phyloP scores from a whole-genome alignment of 208 protist genomes.

The Vickermania spadyakhi region DNA sequence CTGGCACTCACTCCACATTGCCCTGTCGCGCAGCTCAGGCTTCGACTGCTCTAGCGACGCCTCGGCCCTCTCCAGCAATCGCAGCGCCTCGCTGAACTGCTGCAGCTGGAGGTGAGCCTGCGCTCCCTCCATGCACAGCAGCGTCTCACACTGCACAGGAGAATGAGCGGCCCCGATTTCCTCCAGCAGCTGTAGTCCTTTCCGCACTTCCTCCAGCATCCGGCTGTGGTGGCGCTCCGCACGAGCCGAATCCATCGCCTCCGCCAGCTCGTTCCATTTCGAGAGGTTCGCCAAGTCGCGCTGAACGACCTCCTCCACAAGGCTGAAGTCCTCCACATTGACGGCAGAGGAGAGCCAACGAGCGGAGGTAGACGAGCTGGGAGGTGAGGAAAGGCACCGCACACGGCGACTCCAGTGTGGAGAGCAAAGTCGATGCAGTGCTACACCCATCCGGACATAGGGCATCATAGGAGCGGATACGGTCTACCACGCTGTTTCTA shows the following conservation, averaged over 20 bases:
- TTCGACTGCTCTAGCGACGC: constrained; percentile 33
- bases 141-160: constrained; percentile 77
- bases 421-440: no score
- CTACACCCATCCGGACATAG: no score
- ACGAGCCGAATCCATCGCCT: constrained; percentile 35
- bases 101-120: constrained; percentile 75
- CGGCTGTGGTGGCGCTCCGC: constrained; percentile 18
- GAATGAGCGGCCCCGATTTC: constrained; percentile 59
- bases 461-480: no score
- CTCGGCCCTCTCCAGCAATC: constrained; percentile 30
- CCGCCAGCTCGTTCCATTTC: constrained; percentile 67
- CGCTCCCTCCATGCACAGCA: constrained; percentile 74
- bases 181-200: constrained; percentile 50
- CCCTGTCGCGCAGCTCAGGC: constrained; percentile 45
- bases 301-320: constrained; percentile 77
- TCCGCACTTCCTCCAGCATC: constrained; percentile 35
- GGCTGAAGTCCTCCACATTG: constrained; percentile 77
- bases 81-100: constrained; percentile 43
- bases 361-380: not conserved
- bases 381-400: not conserved
- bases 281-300: constrained; percentile 55
- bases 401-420: not conserved
- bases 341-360: constrained; percentile 27
- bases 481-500: no score
- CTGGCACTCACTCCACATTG: constrained; percentile 65